These are phyloP conservation scores for Forsythia suspensa DNA, from an alignment of 257 asterid genomes.

Conservation along the genomic window DNA sequence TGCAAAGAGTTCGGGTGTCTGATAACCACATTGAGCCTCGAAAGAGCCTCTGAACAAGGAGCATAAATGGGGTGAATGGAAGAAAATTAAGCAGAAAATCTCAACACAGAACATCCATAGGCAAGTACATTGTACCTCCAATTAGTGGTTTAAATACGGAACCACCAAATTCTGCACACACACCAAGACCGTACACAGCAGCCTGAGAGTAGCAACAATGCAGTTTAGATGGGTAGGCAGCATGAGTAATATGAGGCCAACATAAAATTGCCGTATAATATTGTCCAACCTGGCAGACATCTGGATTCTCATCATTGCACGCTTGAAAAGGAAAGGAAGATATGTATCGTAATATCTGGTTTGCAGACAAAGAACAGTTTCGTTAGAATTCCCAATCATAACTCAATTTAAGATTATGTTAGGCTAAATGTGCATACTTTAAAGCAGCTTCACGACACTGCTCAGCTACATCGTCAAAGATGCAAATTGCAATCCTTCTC, in stretches of 20 bases:
- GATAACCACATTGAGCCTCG: constrained; percentile 84
- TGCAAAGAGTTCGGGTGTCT: constrained; percentile 67
- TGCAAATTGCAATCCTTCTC: constrained; percentile 96
- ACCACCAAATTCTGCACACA: constrained; percentile 93
- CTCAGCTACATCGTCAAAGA: constrained; percentile 98
- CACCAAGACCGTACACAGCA: constrained; percentile 95
- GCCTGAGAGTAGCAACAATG: constrained; percentile 56
- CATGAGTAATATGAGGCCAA: background rate
- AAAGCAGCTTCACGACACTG: constrained; percentile 89
- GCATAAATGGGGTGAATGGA: constrained; percentile 10
- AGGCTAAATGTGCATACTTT: constrained; percentile 44
- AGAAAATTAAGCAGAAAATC: constrained; percentile 5
- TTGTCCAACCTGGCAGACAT: constrained; percentile 82
- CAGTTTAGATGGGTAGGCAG: constrained; percentile 23
- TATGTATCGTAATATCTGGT: constrained; percentile 84
- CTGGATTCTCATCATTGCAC: constrained; percentile 89
- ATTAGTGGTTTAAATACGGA: constrained; percentile 79
- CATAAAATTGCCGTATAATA: background rate
- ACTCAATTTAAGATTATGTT: constrained; percentile 9
- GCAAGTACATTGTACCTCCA: constrained; percentile 56
- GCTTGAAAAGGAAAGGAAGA: constrained; percentile 97
- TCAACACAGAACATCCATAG: constrained; percentile 6
- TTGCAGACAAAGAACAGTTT: constrained; percentile 4
- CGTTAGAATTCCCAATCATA: constrained; percentile 11
- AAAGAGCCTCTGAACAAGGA: constrained; percentile 70